Evolutionary conservation across 371 early-diverging fungal species (phyloP).

Genomic region (Rhizopus stolonifer): DNA sequence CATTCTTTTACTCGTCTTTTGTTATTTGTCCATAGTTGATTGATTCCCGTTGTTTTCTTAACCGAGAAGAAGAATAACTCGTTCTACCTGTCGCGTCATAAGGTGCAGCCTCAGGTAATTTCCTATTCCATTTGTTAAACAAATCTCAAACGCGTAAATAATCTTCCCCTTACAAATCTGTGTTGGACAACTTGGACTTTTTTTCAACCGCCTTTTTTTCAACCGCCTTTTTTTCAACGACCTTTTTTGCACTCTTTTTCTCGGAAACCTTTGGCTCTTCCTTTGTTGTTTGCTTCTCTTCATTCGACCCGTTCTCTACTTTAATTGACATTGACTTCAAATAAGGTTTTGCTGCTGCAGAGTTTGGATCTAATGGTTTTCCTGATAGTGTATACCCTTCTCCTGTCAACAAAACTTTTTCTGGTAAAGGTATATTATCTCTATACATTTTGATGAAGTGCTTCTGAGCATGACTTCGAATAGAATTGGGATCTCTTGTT

Average conservation of each 20-base stretch:
- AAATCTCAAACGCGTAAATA: too few relatives aligned
- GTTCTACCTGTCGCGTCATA: constrained; percentile 49
- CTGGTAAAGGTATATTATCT: constrained; percentile 77
- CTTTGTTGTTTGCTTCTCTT: constrained; percentile 7
- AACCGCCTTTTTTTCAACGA: too few relatives aligned
- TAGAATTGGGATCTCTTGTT: constrained; percentile 80
- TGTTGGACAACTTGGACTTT: too few relatives aligned
- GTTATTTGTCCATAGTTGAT: constrained; percentile 35
- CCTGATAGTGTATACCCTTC: constrained; percentile 89
- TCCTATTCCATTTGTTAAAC: too few relatives aligned
- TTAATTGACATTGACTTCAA: constrained; percentile 31
- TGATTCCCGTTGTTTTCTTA: constrained; percentile 43
- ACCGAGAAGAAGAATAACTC: constrained; percentile 36
- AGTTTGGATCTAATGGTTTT: constrained; percentile 81
- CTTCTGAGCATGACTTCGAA: constrained; percentile 89
- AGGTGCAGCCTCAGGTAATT: too few relatives aligned
- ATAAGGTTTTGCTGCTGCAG: constrained; percentile 83
- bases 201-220: too few relatives aligned
- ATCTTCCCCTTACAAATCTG: too few relatives aligned
- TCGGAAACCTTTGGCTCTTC: constrained; percentile 1
- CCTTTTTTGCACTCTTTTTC: neutral
- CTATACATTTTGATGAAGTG: constrained; percentile 87
- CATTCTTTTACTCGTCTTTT: constrained; percentile 35
- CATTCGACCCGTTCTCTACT: neutral
- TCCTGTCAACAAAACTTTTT: constrained; percentile 75